phyloP scores from a whole-genome alignment of 164 flowering plant genomes.

The Dillenia turbinata region DNA sequence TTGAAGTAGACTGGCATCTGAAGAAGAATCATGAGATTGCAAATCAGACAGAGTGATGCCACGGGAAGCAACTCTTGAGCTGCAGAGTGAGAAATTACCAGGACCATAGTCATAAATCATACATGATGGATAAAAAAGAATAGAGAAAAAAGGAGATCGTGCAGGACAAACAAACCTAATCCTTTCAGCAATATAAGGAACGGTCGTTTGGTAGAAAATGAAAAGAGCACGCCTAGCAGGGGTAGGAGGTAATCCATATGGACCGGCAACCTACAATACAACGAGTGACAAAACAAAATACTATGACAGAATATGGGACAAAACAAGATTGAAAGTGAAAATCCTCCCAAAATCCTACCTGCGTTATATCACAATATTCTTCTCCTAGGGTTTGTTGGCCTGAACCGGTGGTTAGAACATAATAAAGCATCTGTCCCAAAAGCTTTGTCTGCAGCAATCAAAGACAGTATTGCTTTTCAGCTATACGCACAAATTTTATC shows the following conservation, averaged over 20 bases:
- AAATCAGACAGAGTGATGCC: conserved; percentile 68
- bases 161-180: conserved; percentile 45
- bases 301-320: too few relatives aligned
- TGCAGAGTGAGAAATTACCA: conserved; percentile 25
- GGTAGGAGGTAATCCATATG: conserved; percentile 81
- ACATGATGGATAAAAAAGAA: background rate
- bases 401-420: conserved; percentile 83
- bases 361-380: conserved; percentile 95
- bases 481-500: too few relatives aligned
- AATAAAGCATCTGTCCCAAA: conserved; percentile 94
- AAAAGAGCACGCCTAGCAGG: conserved; percentile 94
- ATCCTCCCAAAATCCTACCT: conserved; percentile 56
- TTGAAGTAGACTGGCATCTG: conserved; percentile 26
- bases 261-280: conserved; percentile 64
- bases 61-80: conserved; percentile 82
- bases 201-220: conserved; percentile 82
- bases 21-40: conserved; percentile 44
- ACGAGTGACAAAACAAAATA: too few relatives aligned
- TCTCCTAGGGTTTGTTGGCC: conserved; percentile 99
- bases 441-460: conserved; percentile 65
- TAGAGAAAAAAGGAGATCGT: background rate
- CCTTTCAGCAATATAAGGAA: conserved; percentile 97
- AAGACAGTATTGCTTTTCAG: too few relatives aligned
- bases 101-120: background rate
- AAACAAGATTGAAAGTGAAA: background rate